Base-by-base conservation (phyloP, 345 rosid genomes). In the Combretum micranthum region DNA sequence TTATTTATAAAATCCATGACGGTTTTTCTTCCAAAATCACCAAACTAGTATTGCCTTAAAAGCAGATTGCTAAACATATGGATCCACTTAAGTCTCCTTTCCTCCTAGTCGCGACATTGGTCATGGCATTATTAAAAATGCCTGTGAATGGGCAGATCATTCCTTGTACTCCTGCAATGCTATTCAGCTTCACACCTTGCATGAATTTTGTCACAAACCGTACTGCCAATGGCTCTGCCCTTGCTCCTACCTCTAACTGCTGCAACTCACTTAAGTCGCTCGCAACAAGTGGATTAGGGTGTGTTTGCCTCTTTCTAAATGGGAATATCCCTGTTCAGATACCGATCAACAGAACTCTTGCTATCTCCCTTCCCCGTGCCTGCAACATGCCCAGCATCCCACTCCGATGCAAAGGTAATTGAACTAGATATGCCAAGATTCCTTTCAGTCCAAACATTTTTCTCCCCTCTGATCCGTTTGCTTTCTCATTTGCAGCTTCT, bases 371-470 rank as follows among this genome's bases (percentile, higher is more conserved):
- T 43, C 97, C 98, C 11, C 84, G 82, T 0, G 84, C 93, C 49
- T 88, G 97, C 59, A 88, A 84, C 77, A 83, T 83, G 93, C 75
- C 91, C n/a, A 69, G 83, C 9, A 86, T 88, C 51, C 88, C 97
- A 13, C 60, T 92, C 63, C 89, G 84, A 50, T 88, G 98, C 85
- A 66, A 83, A 77, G 82, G 93, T 75, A 50, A 22, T 44, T 15
- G 13, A 20, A 11, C 20, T 19, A 32, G 32, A 9, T 12, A 10
- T 1, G 7, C 5, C 5, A 5, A 25, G 3, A 25, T 25, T 25
- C 5, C 3, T 25, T 25, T 5, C 5, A 25, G 26, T 25, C 26
- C 5, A 25, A 32, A 32, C 39, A 1, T 11, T 32, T 32, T 32
- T 64, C 12, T 64, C 19, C 4, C 49, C 22, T 32, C 39, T 32